A percentile compares a stretch with the other conserved stretches of the same genome.
These are phyloP conservation scores for Rubus idaeus DNA, from an alignment of 306 rosid species.

Conservation along the genomic window DNA sequence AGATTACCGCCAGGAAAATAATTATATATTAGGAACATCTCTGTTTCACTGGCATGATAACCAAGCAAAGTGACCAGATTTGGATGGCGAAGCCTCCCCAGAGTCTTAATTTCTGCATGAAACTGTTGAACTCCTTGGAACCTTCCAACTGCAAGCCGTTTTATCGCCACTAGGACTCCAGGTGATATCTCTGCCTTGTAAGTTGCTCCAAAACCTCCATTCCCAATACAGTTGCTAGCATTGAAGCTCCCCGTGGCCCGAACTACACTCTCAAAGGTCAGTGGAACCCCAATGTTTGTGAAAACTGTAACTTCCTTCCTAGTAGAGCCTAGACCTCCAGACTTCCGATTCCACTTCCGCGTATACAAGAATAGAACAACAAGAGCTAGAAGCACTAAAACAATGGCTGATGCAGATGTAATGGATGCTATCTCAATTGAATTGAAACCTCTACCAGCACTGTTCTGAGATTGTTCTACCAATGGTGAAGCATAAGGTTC, in stretches of 20 bases:
- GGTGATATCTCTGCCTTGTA: conserved; percentile 84
- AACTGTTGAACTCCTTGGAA: conserved; percentile 91
- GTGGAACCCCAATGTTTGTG: conserved; percentile 67
- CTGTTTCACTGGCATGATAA: conserved; percentile 87
- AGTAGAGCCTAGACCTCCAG: conserved; percentile 57
- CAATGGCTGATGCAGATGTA: conserved; percentile 91
- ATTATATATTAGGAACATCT: conserved; percentile 87
- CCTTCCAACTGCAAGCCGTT: conserved; percentile 87
- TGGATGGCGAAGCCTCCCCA: conserved; percentile 83
- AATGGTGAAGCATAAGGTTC: conserved; percentile 41
- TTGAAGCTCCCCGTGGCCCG: conserved; percentile 75
- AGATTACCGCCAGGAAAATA: conserved; percentile 87
- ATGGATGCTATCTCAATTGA: conserved; percentile 93
- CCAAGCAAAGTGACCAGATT: conserved; percentile 88
- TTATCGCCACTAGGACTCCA: conserved; percentile 66
- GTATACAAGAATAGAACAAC: conserved; percentile 67
- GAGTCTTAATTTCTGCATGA: conserved; percentile 83
- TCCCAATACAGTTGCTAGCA: conserved; percentile 86
- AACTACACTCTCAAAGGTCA: conserved; percentile 80
- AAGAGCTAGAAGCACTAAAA: conserved; percentile 76
- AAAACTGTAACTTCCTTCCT: conserved; percentile 81
- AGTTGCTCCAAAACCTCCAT: conserved; percentile 95
- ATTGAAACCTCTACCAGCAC: conserved; percentile 45
- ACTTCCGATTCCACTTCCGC: conserved; percentile 75
- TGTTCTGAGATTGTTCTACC: conserved; percentile 21